Conservation (phyloP, 2,329 filamentous ascomycete species). For the Grosmannia huntii region DNA sequence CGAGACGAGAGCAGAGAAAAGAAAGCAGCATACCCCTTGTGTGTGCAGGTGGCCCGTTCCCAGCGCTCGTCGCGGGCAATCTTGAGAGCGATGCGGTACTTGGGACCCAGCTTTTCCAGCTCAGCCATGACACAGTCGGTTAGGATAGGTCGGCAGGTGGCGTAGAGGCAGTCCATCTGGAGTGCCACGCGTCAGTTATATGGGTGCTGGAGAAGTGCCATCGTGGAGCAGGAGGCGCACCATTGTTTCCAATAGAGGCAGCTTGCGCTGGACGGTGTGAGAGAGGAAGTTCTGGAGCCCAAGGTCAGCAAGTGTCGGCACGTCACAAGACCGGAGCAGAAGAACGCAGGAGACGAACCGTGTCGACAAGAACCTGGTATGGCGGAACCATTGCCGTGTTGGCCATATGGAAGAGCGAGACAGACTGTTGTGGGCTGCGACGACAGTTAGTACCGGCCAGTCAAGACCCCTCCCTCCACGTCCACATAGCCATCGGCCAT, state of each 20-base stretch:
- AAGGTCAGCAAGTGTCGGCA: neutral
- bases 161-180: slow-evolving; percentile 87
- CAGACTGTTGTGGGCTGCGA: slow-evolving; percentile 12
- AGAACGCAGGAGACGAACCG: slow-evolving; percentile 4
- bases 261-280: slow-evolving; percentile 77
- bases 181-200: slow-evolving; percentile 19
- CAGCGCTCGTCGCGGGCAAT: slow-evolving; percentile 86
- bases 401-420: slow-evolving; percentile 15
- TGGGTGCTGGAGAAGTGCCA: neutral
- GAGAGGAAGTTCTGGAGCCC: slow-evolving; percentile 58
- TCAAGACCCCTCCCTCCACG: neutral
- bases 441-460: neutral
- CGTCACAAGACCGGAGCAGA: neutral
- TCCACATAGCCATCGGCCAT: too few relatives aligned
- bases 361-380: slow-evolving; percentile 15
- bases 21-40: slow-evolving; percentile 49
- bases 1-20: neutral
- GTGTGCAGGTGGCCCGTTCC: slow-evolving; percentile 75
- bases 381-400: slow-evolving; percentile 14
- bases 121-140: slow-evolving; percentile 68
- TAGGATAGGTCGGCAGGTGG: slow-evolving; percentile 80
- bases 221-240: slow-evolving; percentile 36
- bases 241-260: slow-evolving; percentile 73
- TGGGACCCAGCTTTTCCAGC: slow-evolving; percentile 76
- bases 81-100: slow-evolving; percentile 74